These are phyloP conservation scores for Exidia glandulosa DNA, from an alignment of 768 basidiomycete species.

Conservation along the genomic window DNA sequence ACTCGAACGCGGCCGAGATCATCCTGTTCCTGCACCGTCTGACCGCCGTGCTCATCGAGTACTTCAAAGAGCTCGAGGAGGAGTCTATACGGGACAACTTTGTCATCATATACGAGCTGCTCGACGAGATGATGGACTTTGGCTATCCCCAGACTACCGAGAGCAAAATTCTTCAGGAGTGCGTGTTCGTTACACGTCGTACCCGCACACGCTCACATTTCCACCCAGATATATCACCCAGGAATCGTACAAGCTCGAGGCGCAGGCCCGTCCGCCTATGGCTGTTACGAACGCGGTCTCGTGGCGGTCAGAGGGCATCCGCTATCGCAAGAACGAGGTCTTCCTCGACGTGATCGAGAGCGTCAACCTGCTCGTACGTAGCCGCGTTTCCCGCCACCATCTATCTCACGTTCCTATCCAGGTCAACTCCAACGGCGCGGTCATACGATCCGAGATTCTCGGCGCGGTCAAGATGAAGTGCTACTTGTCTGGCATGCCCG, in stretches of 20 bases:
- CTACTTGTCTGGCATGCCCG: slow-evolving; percentile 99
- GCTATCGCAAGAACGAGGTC: slow-evolving; percentile 98
- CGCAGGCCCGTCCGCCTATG: slow-evolving; percentile 85
- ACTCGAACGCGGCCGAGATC: slow-evolving; percentile 90
- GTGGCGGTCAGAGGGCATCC: slow-evolving; percentile 94
- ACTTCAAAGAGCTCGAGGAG: slow-evolving; percentile 99
- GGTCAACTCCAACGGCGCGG: slow-evolving; percentile 96
- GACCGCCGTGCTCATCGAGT: slow-evolving; percentile 86
- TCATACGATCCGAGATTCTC: slow-evolving; percentile 92
- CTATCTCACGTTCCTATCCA: slow-evolving; percentile 18
- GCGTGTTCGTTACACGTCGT: slow-evolving; percentile 16
- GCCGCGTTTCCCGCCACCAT: neutral
- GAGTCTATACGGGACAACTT: slow-evolving; percentile 99
- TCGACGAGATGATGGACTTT: slow-evolving; percentile 99
- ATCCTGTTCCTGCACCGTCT: slow-evolving; percentile 94
- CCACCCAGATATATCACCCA: slow-evolving; percentile 86
- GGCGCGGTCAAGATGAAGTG: slow-evolving; percentile 99
- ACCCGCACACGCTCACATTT: neutral
- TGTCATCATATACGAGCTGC: slow-evolving; percentile 95
- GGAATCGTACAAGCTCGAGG: slow-evolving; percentile 93
- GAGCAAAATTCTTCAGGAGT: slow-evolving; percentile 98
- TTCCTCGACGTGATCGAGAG: slow-evolving; percentile 98
- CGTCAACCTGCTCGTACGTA: slow-evolving; percentile 82
- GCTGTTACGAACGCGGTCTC: slow-evolving; percentile 98
- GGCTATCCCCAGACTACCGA: slow-evolving; percentile 98